Conservation (phyloP, 1,284 basidiomycete species). For the Cryptococcus sp. region DNA sequence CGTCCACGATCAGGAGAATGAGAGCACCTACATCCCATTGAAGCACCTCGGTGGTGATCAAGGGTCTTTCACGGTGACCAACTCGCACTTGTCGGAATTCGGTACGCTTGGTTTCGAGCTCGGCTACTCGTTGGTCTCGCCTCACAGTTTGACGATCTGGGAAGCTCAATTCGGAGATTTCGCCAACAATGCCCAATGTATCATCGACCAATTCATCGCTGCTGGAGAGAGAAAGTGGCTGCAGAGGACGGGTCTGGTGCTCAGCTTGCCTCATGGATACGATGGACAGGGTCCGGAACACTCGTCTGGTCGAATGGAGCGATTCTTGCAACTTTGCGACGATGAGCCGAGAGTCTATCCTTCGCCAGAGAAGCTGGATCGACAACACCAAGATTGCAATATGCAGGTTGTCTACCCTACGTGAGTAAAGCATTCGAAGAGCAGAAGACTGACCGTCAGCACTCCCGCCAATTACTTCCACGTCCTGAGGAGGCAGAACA, state of each 20-base stretch:
- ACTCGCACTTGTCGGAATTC: constrained; percentile 95
- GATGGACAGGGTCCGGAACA: constrained; percentile 99
- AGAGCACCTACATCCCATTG: constrained; percentile 82
- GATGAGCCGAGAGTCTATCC: constrained; percentile 94
- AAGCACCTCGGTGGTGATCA: constrained; percentile 83
- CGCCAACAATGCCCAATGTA: constrained; percentile 56
- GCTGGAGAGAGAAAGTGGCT: constrained; percentile 98
- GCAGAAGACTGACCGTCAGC: constrained; percentile 44
- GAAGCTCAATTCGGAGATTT: constrained; percentile 99
- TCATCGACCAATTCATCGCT: constrained; percentile 98
- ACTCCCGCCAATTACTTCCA: constrained; percentile 95
- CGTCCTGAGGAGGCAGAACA: constrained; percentile 87
- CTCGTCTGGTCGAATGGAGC: constrained; percentile 90
- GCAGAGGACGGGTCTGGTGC: constrained; percentile 86
- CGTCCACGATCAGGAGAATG: constrained; percentile 91
- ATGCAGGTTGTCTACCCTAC: constrained; percentile 98
- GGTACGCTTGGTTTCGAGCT: constrained; percentile 96
- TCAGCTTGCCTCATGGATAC: constrained; percentile 93
- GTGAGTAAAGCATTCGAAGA: constrained; percentile 49
- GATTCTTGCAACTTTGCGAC: constrained; percentile 96
- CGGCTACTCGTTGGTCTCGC: constrained; percentile 96
- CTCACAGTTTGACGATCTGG: constrained; percentile 92
- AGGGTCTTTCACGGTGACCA: constrained; percentile 89
- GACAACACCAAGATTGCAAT: constrained; percentile 98
- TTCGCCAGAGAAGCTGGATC: constrained; percentile 77